Evolutionary conservation across 306 rosid genomes (phyloP), one percentile per base, ranked within the genome.

Genomic region (Cicer cuneatum): DNA sequence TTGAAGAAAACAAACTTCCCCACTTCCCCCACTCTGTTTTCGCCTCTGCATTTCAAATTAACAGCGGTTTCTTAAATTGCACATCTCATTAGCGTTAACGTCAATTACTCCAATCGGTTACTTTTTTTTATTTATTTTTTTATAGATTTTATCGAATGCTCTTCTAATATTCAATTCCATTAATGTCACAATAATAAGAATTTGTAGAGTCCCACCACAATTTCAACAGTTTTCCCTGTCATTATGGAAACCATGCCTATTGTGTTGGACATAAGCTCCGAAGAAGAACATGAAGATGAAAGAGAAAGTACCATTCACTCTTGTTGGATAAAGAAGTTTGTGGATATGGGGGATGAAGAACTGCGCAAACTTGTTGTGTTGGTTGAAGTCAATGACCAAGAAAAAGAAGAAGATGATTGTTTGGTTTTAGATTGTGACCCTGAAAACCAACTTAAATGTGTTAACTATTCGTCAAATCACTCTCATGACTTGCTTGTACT

Each of bases 401-500:
- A 84, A 15, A 37, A 8, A 13, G 29, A 15, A 7, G 67, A 61
- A 2, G 97, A 87, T 59, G 97, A 92, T 51, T 92, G 97, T 15
- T 73, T 89, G 19, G 14, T 92, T 67, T 79, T 92, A 29, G 81
- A 37, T 0, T 76, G 89, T 66, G 92, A 90, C 77, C 98, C 96
- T 0, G 89, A 88, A 35, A 80, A 79, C 11, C 33, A 38, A 49
- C 70, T 81, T n/a, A 48, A 60, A 14, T 57, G 73, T 1, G 81
- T 58, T 13, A 67, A 78, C 4, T 82, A 80, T 14, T 37, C 74
- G 14, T 33, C 37, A 6, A 57, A 38, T 58, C 85, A 67, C 39
- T 83, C 93, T n/a, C 96, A 92, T 19, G 96, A 92, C 60, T 75
- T 90, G 83, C 61, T 78, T 59, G 73, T 92, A 5, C 85, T 92